A percentile compares a stretch with the other conserved stretches of the same genome.
These are phyloP conservation scores for Phytopythium helicoides DNA, from an alignment of 352 stramenopile species.

Conservation along the genomic window DNA sequence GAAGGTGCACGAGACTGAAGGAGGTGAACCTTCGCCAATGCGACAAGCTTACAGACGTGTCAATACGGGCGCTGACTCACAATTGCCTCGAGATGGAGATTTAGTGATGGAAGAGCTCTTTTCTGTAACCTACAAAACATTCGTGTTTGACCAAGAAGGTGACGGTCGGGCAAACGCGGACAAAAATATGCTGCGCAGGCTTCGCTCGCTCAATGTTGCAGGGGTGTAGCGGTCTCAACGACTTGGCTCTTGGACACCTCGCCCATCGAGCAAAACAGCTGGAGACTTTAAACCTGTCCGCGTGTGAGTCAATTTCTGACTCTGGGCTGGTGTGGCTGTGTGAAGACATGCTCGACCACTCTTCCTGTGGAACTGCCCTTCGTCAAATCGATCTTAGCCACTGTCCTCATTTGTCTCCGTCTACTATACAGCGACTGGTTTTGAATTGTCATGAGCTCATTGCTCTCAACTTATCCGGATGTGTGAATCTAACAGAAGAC, in stretches of 20 bases:
- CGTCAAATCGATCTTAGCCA: conserved; percentile 76
- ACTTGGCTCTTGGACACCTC: conserved; percentile 72
- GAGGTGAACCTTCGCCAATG: conserved; percentile 77
- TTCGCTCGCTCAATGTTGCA: conserved; percentile 60
- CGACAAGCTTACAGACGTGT: conserved; percentile 82
- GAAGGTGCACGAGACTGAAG: conserved; percentile 52
- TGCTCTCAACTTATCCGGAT: conserved; percentile 84
- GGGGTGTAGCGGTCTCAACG: conserved; percentile 73
- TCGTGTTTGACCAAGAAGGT: conserved; percentile 81
- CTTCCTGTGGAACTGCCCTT: conserved; percentile 36
- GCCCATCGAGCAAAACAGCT: conserved; percentile 53
- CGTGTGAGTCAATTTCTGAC: conserved; percentile 66
- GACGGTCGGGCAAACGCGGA: conserved; percentile 81
- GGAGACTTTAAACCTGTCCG: conserved; percentile 47
- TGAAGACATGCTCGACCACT: conserved; percentile 67
- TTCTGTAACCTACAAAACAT: conserved; percentile 63
- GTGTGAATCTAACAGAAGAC: conserved; percentile 62
- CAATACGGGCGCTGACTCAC: conserved; percentile 69
- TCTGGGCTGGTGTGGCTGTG: conserved; percentile 52
- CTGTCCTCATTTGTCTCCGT: conserved; percentile 62
- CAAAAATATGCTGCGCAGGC: conserved; percentile 63
- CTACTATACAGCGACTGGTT: conserved; percentile 53
- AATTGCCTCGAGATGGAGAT: conserved; percentile 79
- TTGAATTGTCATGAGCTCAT: conserved; percentile 53
- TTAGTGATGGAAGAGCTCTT: conserved; percentile 86